Percentiles rank a stretch among this genome's conserved stretches.
Conservation (phyloP, 2,329 filamentous ascomycete genomes). For the Magnaporthales sp. region DNA sequence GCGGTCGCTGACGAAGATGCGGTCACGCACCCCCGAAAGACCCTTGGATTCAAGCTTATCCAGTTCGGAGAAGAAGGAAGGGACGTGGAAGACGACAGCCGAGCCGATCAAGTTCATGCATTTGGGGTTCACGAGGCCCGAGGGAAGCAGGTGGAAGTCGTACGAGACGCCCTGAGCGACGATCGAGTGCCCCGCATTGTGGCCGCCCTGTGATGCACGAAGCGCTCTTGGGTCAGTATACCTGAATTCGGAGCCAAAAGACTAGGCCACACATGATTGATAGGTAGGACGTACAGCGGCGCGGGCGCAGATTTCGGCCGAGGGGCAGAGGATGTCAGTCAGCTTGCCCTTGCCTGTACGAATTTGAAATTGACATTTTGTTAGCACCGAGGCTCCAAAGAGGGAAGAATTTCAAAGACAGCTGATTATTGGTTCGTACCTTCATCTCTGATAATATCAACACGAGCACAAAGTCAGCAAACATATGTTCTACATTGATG, state of each 20-base stretch:
- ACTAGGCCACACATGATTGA: neutral
- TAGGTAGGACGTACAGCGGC: conserved; percentile 29
- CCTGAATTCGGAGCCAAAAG: too few relatives aligned
- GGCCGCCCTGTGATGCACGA: conserved; percentile 28
- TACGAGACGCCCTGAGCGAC: conserved; percentile 12
- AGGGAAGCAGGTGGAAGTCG: conserved; percentile 50
- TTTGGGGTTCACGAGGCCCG: conserved; percentile 61
- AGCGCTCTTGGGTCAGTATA: neutral
- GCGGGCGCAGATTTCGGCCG: conserved; percentile 42
- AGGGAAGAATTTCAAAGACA: neutral
- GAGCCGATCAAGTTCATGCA: conserved; percentile 69
- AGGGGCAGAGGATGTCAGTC: conserved; percentile 44
- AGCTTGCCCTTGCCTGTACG: conserved; percentile 43
- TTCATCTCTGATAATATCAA: conserved; percentile 1
- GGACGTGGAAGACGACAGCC: conserved; percentile 56
- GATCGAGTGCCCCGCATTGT: conserved; percentile 49
- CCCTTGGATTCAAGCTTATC: conserved; percentile 29
- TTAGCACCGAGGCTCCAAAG: neutral
- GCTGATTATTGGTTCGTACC: neutral
- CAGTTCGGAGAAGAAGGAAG: conserved; percentile 33
- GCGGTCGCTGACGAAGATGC: conserved; percentile 55
- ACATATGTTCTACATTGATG: neutral
- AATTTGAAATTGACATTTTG: neutral
- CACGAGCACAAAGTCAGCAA: neutral
- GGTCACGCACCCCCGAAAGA: conserved; percentile 27